Evolutionary conservation across 2,329 filamentous ascomycete genomes (phyloP).

Genomic region (Arachnomyces sp.): DNA sequence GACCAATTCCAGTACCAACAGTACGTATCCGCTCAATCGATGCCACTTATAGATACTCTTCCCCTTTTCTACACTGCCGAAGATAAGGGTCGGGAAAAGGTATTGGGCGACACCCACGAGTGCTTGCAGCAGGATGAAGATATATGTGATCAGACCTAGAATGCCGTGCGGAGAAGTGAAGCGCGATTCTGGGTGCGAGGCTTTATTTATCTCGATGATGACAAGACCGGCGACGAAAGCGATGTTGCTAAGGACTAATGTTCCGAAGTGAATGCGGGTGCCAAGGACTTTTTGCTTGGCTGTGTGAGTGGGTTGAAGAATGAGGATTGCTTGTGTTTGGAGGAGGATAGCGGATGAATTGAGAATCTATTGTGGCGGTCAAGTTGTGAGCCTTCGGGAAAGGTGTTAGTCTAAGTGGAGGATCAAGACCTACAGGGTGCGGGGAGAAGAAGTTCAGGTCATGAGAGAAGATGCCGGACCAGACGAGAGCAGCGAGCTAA

Average conservation of each 20-base stretch:
- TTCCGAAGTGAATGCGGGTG: slow-evolving; percentile 57
- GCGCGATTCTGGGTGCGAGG: slow-evolving; percentile 48
- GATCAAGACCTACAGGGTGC: slow-evolving; percentile 65
- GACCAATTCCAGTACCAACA: slow-evolving; percentile 62
- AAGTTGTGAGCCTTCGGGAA: not conserved
- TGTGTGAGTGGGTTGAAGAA: slow-evolving; percentile 81
- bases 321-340: slow-evolving; percentile 69
- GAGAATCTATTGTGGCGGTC: slow-evolving; percentile 34
- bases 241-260: slow-evolving; percentile 52
- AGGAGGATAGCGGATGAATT: slow-evolving; percentile 63
- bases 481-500: slow-evolving; percentile 65
- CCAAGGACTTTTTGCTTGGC: slow-evolving; percentile 62
- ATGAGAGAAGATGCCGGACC: slow-evolving; percentile 65
- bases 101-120: slow-evolving; percentile 77
- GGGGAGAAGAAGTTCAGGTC: slow-evolving; percentile 75
- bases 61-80: slow-evolving; percentile 70
- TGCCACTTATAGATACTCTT: slow-evolving; percentile 89
- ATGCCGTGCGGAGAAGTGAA: slow-evolving; percentile 77
- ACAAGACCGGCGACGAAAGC: slow-evolving; percentile 35
- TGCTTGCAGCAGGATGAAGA: slow-evolving; percentile 64
- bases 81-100: slow-evolving; percentile 59
- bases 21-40: slow-evolving; percentile 65
- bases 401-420: slow-evolving; percentile 1
- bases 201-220: slow-evolving; percentile 65
- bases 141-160: slow-evolving; percentile 69